Evolutionary conservation across 31 red algal genomes (phyloP).

Genomic region (Porphyra umbilicalis): DNA sequence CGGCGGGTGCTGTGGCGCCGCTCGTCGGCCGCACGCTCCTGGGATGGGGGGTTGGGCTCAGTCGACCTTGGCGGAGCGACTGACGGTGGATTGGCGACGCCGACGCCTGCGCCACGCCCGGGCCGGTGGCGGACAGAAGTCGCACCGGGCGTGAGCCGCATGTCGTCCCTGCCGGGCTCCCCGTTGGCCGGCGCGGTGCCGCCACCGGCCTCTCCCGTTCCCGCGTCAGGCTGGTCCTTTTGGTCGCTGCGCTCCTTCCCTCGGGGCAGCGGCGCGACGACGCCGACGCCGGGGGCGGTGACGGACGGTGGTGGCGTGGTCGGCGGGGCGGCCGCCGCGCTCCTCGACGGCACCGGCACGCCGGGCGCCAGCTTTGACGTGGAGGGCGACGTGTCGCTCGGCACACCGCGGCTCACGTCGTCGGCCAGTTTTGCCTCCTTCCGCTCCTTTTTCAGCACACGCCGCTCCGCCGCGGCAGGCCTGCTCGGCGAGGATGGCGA

Average conservation of each 20-base stretch:
- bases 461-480: not conserved
- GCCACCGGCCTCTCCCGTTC: not conserved
- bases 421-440: not conserved
- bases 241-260: not conserved
- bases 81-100: not conserved
- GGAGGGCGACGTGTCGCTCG: too few species aligned
- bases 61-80: not conserved
- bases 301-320: not conserved
- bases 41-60: not conserved
- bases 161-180: not conserved
- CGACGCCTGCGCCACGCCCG: not conserved
- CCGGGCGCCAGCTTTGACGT: too few species aligned
- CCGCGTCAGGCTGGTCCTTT: not conserved
- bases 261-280: not conserved
- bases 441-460: not conserved
- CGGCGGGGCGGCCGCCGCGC: too few species aligned
- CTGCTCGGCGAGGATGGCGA: not conserved
- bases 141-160: not conserved
- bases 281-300: not conserved
- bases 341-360: not conserved
- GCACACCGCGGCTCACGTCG: not conserved
- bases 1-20: not conserved
- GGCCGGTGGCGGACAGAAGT: not conserved
- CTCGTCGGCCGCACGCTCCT: not conserved
- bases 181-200: not conserved